A percentile compares a stretch with the other conserved stretches of the same genome.
Evolutionary conservation across 257 asterid species (phyloP).

Genomic region (Solanum etuberosum): DNA sequence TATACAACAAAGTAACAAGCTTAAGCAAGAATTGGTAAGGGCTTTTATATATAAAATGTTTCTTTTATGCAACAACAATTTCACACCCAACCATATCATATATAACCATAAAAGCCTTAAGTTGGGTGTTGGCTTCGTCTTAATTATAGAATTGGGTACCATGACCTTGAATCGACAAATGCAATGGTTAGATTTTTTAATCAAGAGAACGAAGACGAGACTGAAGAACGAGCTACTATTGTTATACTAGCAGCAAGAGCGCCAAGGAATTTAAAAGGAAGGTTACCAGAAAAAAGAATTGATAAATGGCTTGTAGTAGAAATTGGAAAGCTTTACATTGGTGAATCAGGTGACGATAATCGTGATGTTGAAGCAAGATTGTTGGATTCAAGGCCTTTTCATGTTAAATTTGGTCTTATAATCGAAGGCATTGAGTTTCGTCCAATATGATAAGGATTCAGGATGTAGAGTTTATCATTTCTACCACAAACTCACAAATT

Average conservation of each 20-base stretch:
- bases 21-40: constrained; percentile 49
- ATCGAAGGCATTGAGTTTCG: not conserved
- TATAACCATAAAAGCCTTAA: too few relatives aligned
- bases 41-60: not conserved
- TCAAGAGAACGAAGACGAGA: not conserved
- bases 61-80: too few relatives aligned
- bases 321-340: not conserved
- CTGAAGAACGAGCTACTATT: not conserved
- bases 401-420: not conserved
- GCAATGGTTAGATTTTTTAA: not conserved
- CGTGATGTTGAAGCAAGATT: not conserved
- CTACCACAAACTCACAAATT: not conserved
- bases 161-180: not conserved
- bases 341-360: not conserved
- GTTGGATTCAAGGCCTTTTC: not conserved
- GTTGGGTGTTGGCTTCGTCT: too few relatives aligned
- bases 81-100: too few relatives aligned
- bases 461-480: not conserved
- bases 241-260: not conserved
- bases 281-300: not conserved
- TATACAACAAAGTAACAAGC: constrained; percentile 53
- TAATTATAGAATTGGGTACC: not conserved
- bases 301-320: not conserved
- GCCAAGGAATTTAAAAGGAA: not conserved
- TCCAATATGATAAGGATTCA: not conserved